Evolutionary conservation across 73 alveolate species (phyloP).

Genomic region (Paramecium sexaurelia): DNA sequence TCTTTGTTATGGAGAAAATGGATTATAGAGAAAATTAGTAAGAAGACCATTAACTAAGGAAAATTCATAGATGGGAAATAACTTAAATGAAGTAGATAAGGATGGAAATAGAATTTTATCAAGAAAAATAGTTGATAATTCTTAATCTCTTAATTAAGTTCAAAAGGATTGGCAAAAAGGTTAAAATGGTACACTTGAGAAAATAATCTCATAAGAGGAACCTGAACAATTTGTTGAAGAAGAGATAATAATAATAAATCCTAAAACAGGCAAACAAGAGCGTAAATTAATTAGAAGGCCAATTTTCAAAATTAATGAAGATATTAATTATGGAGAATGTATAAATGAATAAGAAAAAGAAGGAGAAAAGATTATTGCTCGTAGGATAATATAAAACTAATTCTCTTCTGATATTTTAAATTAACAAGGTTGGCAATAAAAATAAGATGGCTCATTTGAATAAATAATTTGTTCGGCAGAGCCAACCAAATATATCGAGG

Average conservation of each 20-base stretch:
- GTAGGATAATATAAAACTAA: not conserved
- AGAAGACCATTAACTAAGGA: not conserved
- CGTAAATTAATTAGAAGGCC: not conserved
- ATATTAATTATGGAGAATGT: not conserved
- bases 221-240: constrained; percentile 29
- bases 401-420: not conserved
- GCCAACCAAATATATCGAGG: not conserved
- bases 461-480: not conserved
- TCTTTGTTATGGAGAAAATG: constrained; percentile 21
- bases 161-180: not conserved
- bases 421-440: not conserved
- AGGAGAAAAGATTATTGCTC: not conserved
- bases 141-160: not conserved
- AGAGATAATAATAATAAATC: not conserved
- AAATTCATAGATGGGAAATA: not conserved
- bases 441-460: not conserved
- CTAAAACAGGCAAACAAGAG: constrained; percentile 4
- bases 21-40: not conserved
- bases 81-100: not conserved
- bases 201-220: not conserved
- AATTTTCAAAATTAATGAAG: not conserved
- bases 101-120: constrained; percentile 28
- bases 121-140: constrained; percentile 13
- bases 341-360: not conserved
- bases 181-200: not conserved